phyloP scores from a whole-genome alignment of 345 rosid genomes.

The Ceriops tagal region DNA sequence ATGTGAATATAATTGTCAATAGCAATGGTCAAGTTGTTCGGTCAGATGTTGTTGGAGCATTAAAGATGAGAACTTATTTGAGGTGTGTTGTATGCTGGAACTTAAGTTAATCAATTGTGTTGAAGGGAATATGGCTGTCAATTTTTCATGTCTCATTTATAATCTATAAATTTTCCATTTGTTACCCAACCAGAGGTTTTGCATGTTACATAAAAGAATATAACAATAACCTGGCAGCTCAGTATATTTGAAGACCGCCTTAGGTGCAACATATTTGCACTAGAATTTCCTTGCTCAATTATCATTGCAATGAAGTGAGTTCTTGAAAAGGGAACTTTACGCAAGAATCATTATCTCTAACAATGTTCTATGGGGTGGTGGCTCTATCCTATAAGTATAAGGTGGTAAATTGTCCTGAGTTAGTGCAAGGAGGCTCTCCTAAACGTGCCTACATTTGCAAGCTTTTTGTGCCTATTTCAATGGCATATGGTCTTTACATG shows the following conservation, averaged over 20 bases:
- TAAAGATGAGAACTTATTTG: conserved; percentile 95
- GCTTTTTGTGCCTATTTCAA: too few species aligned
- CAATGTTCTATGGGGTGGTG: background rate
- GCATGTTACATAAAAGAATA: background rate
- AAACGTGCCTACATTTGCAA: too few species aligned
- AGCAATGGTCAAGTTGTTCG: conserved; percentile 91
- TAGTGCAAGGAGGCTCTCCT: too few species aligned
- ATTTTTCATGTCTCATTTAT: conserved; percentile 5
- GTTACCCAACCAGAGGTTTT: background rate
- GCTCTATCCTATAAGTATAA: background rate
- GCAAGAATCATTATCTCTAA: background rate
- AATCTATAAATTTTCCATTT: background rate
- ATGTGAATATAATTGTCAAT: conserved; percentile 91
- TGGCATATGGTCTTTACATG: background rate
- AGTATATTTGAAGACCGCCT: background rate
- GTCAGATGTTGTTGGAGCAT: conserved; percentile 95
- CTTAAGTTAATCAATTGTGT: background rate
- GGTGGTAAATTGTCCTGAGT: too few species aligned
- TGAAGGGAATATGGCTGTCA: background rate
- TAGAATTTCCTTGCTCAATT: background rate
- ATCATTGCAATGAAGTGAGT: background rate
- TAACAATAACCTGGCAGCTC: background rate
- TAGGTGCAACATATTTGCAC: background rate
- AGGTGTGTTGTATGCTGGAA: conserved; percentile 41
- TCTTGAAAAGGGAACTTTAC: conserved; percentile 1